Evolutionary conservation across 495 filamentous ascomycete genomes (phyloP).

Genomic region (Choiromyces venosus): DNA sequence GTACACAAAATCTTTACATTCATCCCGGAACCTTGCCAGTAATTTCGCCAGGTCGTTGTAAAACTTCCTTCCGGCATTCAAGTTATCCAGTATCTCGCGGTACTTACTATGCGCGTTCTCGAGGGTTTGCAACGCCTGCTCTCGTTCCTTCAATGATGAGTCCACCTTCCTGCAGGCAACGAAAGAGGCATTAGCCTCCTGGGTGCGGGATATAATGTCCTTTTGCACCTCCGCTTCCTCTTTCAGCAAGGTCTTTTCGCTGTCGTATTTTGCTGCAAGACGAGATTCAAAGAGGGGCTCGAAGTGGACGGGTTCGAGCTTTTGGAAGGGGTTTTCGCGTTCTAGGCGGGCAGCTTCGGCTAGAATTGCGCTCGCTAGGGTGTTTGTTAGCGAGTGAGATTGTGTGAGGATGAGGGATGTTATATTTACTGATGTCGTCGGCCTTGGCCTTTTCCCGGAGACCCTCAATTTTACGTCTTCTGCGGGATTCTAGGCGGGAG

Average conservation of each 20-base stretch:
- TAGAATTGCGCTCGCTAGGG: slow-evolving; percentile 63
- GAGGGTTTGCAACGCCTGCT: slow-evolving; percentile 77
- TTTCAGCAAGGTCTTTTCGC: slow-evolving; percentile 62
- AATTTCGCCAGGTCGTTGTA: slow-evolving; percentile 93
- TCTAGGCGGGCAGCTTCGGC: slow-evolving; percentile 78
- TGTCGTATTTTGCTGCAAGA: slow-evolving; percentile 66
- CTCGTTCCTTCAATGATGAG: slow-evolving; percentile 65
- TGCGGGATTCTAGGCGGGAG: slow-evolving; percentile 67
- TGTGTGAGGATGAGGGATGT: neutral
- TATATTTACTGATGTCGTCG: slow-evolving; percentile 75
- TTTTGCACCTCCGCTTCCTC: slow-evolving; percentile 74
- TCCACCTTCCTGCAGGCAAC: slow-evolving; percentile 62
- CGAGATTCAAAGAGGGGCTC: slow-evolving; percentile 83
- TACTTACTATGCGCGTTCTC: slow-evolving; percentile 93
- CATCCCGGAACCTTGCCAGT: slow-evolving; percentile 70
- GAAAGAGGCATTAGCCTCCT: slow-evolving; percentile 73
- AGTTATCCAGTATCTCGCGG: slow-evolving; percentile 83
- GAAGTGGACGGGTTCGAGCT: slow-evolving; percentile 79
- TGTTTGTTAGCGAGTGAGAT: slow-evolving; percentile 18
- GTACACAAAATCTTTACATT: slow-evolving; percentile 70
- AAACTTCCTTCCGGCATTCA: slow-evolving; percentile 86
- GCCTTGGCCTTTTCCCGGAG: slow-evolving; percentile 69
- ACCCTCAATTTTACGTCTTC: slow-evolving; percentile 67
- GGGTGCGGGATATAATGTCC: slow-evolving; percentile 58
- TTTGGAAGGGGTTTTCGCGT: slow-evolving; percentile 74